Evolutionary conservation across 768 basidiomycete genomes (phyloP), one percentile per base, ranked within the genome.

Genomic region (Cystofilobasidium macerans): DNA sequence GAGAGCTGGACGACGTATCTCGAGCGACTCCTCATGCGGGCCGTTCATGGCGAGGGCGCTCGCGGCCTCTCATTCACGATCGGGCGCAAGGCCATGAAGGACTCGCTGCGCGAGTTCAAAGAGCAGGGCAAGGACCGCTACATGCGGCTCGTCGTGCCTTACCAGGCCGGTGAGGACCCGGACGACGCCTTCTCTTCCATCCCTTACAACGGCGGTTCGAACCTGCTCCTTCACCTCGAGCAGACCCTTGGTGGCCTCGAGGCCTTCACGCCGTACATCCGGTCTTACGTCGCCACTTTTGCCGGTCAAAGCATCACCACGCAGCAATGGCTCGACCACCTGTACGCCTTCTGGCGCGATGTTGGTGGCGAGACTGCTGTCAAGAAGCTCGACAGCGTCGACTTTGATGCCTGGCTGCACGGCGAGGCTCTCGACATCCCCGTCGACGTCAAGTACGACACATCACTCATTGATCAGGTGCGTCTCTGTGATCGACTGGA

Each of bases 391-490:
- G 80, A 89, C 68, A 81, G 77, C 57, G 78, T 93, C 51, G 82
- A 87, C 71, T 94, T 88, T 87, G 76, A 90, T 73, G 74, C 71
- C 70, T 94, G 90, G 90, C 76, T 94, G 38, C 83, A 86, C 69
- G 90, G 90, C 40, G 85, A 87, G 74, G 88, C 90, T 3, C 69
- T 80, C 8, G 78, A 82, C 67, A 81, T 94, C 14, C 88, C 88
- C 0, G 86, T 84, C 0, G 78, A 85, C 66, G 80, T 88, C 76
- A 79, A 84, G 66, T 92, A 89, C 66, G 89, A 93, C 69, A 78
- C 80, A 35, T 81, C 84, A 0, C 79, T 93, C 30, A 87, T 87
- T 0, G 77, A 81, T 63, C 78, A 82, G 61, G 85, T 88, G 8
- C 67, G 74, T 63, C 20, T 33, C 36, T 16, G 20, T 8, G n/a